Percentiles rank a stretch among this genome's conserved stretches.
These are phyloP conservation scores for Glycyrrhiza uralensis DNA, from an alignment of 306 rosid species.

Conservation along the genomic window DNA sequence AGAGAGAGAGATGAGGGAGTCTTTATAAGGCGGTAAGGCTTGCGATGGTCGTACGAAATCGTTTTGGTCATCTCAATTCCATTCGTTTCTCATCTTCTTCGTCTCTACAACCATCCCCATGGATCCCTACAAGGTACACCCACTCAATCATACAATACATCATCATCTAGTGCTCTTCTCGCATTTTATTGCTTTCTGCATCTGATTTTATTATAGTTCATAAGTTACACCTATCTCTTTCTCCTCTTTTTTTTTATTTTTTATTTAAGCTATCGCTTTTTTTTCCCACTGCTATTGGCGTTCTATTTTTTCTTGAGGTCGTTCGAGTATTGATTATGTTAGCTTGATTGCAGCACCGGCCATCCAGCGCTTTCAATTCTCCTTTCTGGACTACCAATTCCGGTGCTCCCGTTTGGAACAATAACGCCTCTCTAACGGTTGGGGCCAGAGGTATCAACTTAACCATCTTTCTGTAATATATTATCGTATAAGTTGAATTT, in stretches of 20 bases:
- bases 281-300: neutral
- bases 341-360: slow-evolving; percentile 55
- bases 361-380: slow-evolving; percentile 76
- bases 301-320: neutral
- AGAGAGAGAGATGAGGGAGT: neutral
- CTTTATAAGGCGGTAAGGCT: slow-evolving; percentile 15
- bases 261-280: neutral
- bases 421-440: slow-evolving; percentile 62
- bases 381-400: slow-evolving; percentile 85
- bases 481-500: too few relatives aligned
- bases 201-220: neutral
- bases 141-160: neutral
- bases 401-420: slow-evolving; percentile 91
- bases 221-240: neutral
- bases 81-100: neutral
- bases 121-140: slow-evolving; percentile 87
- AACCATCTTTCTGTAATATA: neutral
- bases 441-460: slow-evolving; percentile 60
- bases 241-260: neutral
- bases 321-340: neutral
- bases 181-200: neutral
- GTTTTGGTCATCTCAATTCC: neutral
- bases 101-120: slow-evolving; percentile 28
- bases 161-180: neutral
- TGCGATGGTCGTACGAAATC: slow-evolving; percentile 5